phyloP scores from a whole-genome alignment of 73 alveolate genomes.

The Paramecium biaurelia region DNA sequence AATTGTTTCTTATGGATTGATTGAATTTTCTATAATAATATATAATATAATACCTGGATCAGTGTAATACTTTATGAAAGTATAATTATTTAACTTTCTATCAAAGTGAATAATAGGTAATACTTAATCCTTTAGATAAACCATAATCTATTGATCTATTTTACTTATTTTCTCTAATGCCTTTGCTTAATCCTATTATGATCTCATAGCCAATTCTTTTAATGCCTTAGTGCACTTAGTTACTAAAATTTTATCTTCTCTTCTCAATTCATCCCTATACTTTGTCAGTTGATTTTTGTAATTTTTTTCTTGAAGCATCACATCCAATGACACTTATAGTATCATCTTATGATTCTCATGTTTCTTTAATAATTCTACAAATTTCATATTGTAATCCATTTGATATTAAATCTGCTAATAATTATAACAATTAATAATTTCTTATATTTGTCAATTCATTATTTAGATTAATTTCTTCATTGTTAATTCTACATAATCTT shows the following conservation, averaged over 20 bases:
- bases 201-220: constrained; percentile 28
- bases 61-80: constrained; percentile 22
- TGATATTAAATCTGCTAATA: not conserved
- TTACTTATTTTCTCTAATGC: constrained; percentile 2
- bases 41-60: constrained; percentile 9
- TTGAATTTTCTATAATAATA: not conserved
- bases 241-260: constrained; percentile 15
- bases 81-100: constrained; percentile 20
- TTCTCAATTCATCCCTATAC: constrained; percentile 43
- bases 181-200: not conserved
- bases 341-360: constrained; percentile 8
- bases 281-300: not conserved
- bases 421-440: not conserved
- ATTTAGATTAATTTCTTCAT: no score
- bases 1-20: not conserved
- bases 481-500: no score
- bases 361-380: not conserved
- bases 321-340: constrained; percentile 1
- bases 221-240: constrained; percentile 23
- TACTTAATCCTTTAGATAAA: not conserved
- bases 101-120: constrained; percentile 38
- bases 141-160: not conserved
- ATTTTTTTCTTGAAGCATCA: constrained; percentile 42
- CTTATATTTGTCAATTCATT: not conserved
- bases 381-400: constrained; percentile 40